Conservation (phyloP, 305 asterid species). For the Coffea humblotiana region DNA sequence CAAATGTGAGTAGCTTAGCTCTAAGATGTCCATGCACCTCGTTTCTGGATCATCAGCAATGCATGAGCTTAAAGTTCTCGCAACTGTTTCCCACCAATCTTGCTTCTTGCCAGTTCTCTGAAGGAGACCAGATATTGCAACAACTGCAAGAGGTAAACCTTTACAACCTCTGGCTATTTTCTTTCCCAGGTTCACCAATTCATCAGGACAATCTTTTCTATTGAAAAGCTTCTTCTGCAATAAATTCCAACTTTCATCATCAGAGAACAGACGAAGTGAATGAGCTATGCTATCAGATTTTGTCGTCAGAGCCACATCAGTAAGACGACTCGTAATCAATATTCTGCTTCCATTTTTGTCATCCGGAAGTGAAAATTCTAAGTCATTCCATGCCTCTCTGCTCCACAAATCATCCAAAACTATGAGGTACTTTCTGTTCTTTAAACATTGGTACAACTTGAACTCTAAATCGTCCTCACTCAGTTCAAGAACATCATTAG, state of each 20-base stretch:
- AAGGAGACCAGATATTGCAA: conserved; percentile 3
- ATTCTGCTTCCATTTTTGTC: background rate
- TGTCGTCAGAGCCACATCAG: background rate
- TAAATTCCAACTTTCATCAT: background rate
- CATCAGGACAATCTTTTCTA: background rate
- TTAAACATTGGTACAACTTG: background rate
- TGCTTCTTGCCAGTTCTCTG: background rate
- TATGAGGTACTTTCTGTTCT: too few species aligned
- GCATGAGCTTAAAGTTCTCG: background rate
- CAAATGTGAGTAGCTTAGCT: background rate
- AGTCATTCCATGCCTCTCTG: background rate
- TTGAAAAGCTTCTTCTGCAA: background rate
- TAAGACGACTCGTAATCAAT: background rate
- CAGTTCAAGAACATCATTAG: background rate
- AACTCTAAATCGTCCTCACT: background rate
- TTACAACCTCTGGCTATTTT: background rate
- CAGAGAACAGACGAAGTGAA: background rate
- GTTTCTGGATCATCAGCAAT: background rate
- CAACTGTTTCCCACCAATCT: conserved; percentile 9
- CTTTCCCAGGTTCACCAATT: conserved; percentile 10
- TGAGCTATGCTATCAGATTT: background rate
- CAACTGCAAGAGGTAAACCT: background rate
- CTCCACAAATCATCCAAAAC: background rate
- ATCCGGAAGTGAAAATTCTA: background rate
- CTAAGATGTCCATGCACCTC: background rate